These are phyloP conservation scores for Geranium rotundifolium DNA, from an alignment of 345 rosid genomes.

Conservation along the genomic window DNA sequence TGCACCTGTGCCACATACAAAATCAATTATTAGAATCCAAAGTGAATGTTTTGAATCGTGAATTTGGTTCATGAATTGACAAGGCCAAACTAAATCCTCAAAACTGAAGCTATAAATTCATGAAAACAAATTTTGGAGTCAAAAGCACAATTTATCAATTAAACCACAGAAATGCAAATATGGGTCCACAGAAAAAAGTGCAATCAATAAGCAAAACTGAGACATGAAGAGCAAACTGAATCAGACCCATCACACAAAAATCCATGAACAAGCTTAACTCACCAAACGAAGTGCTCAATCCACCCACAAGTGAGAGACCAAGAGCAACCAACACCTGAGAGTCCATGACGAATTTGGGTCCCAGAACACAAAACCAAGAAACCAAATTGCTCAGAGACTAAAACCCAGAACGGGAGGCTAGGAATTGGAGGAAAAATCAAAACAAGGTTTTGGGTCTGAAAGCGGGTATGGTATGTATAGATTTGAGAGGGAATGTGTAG, in stretches of 20 bases:
- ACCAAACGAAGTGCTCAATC: slow-evolving; percentile 69
- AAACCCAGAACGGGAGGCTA: not conserved
- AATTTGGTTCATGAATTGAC: no score
- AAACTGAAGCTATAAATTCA: no score
- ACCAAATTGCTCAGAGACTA: no score
- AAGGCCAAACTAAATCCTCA: no score
- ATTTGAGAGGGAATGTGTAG: not conserved
- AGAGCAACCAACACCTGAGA: slow-evolving; percentile 61
- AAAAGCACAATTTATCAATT: no score
- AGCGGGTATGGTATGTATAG: no score
- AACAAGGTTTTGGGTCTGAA: not conserved
- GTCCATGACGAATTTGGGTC: slow-evolving; percentile 34
- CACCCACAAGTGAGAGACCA: slow-evolving; percentile 53
- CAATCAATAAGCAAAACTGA: not conserved
- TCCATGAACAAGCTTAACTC: slow-evolving; percentile 6
- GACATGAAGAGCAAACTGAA: slow-evolving; percentile 2
- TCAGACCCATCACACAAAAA: not conserved
- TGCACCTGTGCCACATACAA: slow-evolving; percentile 51
- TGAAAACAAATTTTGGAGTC: no score
- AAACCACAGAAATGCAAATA: no score
- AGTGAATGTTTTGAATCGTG: not conserved
- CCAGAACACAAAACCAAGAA: no score
- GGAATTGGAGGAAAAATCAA: not conserved
- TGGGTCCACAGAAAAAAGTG: no score
- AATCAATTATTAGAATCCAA: slow-evolving; percentile 8